Base-by-base conservation (phyloP, 768 basidiomycete genomes). In the Leucogyrophana mollusca region DNA sequence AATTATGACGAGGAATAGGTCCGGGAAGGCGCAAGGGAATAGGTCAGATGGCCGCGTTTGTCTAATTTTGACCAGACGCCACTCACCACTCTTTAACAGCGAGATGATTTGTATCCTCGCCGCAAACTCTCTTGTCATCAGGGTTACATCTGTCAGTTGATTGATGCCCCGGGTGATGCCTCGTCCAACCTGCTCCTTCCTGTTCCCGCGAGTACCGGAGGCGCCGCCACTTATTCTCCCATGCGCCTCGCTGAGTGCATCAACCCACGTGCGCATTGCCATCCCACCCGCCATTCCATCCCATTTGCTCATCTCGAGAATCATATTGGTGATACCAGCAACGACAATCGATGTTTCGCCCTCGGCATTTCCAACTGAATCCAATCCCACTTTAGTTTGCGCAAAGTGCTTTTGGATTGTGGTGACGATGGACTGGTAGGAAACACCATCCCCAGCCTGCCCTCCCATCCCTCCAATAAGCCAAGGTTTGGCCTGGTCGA, bases 261-360 rank as follows among this genome's bases (percentile, higher is more conserved):
- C 77, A 4, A 71, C 70, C 78, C 78, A 79, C 9, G 76, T 79
- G 27, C 74, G 69, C 70, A 79, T 75, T 33, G 78, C 72, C 76
- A 79, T 77, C 22, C 68, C 77, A 5, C 75, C 74, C 3, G 77
- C 73, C 75, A 78, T 77, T 7, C 73, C 72, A 45, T 79, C 76
- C 77, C 76, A 78, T 58, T 70, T 73, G 58, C 76, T 78, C 64
- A 78, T 70, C 58, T 78, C 76, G 50, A 79, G 56, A 17, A 76
- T 64, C 76, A 77, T 73, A 52, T 79, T 76, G 47, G 79, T 78
- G 34, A 78, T 61, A 9, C 78, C 79, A 16, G 76, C 76, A 8
- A 80, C 71, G 47, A 79, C 60, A 40, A 73, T 57, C 9, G 76
- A 72, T 35, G 72, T 69, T 55, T 80, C 78, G n/a, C 61, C 59